Base-by-base conservation (phyloP, 2,329 filamentous ascomycete genomes). In the Sclerotinia nivalis region DNA sequence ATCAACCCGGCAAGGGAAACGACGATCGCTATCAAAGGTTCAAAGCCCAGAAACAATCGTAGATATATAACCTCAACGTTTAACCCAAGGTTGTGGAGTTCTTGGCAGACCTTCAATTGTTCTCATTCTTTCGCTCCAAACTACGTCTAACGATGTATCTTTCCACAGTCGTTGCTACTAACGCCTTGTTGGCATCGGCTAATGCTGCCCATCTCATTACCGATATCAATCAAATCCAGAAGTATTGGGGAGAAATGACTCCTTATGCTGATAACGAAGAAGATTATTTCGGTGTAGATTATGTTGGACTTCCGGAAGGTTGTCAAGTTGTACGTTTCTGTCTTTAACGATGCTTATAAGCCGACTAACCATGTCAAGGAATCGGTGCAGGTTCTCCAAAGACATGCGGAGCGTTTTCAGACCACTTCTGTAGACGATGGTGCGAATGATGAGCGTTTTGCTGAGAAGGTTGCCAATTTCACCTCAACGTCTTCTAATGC, bases 341-440 rank as follows among this genome's bases (percentile, higher is more conserved):
- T 28, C 52, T 22, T 1, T 60, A 28, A 43, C 18, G 9, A 43
- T 31, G n/a, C 9, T 22, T 9, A 40, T 22, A 40, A 28, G 2
- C 28, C 22, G 47, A 37, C 59, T 69, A 34, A 69, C 37, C 7
- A 37, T 12, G 28, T n/a, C 34, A 34, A 75, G 75, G 75, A 75
- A 72, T 74, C 72, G 55, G 84, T 80, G 0, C 85, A 87, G 72
- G 79, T 82, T 8, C 80, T 88, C 22, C 85, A 87, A 74, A 81
- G 86, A 40, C 86, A 88, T 76, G 83, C 84, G 0, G 80, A 87
- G 71, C 81, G 86, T 34, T 87, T 85, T 56, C 84, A 84, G 4
- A 84, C 81, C 0, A 56, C 47, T 13, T 60, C 50, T 28, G 49
- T 49, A 40, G 80, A 85, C 71, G 86, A 88, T 72, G 85, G 83